Evolutionary conservation across 2,329 filamentous ascomycete genomes (phyloP), one percentile per base, ranked within the genome.

Genomic region (Pestalotiopsis sp.): DNA sequence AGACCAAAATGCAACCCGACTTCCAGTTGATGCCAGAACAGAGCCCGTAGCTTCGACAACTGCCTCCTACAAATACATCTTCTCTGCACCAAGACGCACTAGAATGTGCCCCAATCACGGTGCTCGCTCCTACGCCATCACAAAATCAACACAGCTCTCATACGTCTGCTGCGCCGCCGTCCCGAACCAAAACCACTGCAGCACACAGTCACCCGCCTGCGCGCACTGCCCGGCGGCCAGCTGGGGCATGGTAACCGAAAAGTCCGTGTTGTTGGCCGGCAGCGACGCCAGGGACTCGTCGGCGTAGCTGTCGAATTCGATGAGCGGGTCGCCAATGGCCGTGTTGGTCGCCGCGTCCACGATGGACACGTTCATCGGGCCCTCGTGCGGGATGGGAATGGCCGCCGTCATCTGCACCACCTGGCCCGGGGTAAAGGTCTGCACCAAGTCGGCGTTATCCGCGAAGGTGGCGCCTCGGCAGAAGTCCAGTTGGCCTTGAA

Each of bases 261-360:
- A 84, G 68, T 74, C 74, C 13, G 78, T 81, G 77, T 84, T 84
- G 77, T 84, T 84, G 39, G 79, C 74, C 11, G 79, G 77, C 41
- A 83, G 70, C 38, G 73, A 73, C 13, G 76, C 62, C 68, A 79
- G 74, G 14, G 64, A 74, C 74, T 84, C 82, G 68, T 85, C 80
- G 36, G 87, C 88, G 73, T 90, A 91, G 72, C 79, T 80, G 72
- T 83, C 81, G 78, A 87, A 91, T 71, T 80, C 82, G 69, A 86
- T 87, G 71, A 91, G 80, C 14, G 85, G 83, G 62, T 78, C 69
- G 41, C 87, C 87, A 31, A 91, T 81, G 69, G 88, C 77, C 31
- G 76, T 80, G 79, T 89, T 85, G 71, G 82, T 83, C 49, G 81
- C 79, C 12, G 84, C 86, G 73, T 86, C 81, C 72, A 91, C 83